Base-by-base conservation (phyloP, 768 basidiomycete genomes). In the Boletus insuetus region DNA sequence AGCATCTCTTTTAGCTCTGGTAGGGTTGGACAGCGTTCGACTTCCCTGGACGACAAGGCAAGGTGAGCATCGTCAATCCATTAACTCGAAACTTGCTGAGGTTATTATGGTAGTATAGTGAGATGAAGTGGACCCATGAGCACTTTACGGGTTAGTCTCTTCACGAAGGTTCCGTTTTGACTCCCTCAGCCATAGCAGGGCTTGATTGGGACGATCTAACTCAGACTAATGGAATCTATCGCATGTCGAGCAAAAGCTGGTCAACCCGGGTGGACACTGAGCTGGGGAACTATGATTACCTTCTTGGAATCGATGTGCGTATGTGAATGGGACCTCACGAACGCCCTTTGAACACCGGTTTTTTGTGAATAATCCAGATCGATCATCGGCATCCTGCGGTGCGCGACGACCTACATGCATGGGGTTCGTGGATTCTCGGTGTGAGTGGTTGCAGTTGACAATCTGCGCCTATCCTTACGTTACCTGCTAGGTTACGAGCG, bases 1-100 rank as follows among this genome's bases (percentile, higher is more conserved):
- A 39, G 42, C 10, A n/a, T 49, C 19, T 47, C 13, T 14, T 39
- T 53, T 48, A 53, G 13, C 54, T 53, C 11, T 54, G 14, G 9
- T 44, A 91, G 91, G 88, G 81, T 1, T 92, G 91, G 90, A 92
- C 91, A n/a, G 83, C 77, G 0, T 98, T 90, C 68, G 83, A 89
- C 58, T 96, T 91, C 67, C 75, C 83, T n/a, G 89, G 86, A 40
- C 77, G 94, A 70, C 80, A 76, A 17, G 80, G 81, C 37, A 86
- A 90, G 75, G 90, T 91, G 65, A 55, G 37, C 41, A 60, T 65
- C 51, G 35, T 11, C 51, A 60, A 58, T 40, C 2, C 6, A 56
- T 67, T 63, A 10, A 35, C 29, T 44, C 34, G 12, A 47, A 40
- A 44, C 34, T 8, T 22, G 5, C 22, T 55, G 13, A 31, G 22